A percentile compares a stretch with the other conserved stretches of the same genome.
Conservation (phyloP, 169 alveolate genomes). For the Condylostoma magnum region DNA sequence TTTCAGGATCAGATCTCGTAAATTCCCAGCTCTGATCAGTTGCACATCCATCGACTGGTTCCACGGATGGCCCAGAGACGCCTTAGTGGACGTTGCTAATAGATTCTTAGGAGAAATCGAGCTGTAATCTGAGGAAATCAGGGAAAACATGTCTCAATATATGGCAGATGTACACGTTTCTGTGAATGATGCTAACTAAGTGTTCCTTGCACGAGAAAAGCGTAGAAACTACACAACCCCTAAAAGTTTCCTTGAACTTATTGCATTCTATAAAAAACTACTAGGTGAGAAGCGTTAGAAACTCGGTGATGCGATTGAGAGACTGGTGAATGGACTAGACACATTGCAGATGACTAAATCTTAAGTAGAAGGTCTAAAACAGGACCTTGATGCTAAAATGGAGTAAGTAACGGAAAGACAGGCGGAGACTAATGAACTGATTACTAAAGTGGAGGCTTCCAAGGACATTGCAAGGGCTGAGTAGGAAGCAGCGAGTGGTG, state of each 20-base stretch:
- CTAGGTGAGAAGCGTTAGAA: slow-evolving; percentile 83
- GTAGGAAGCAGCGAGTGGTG: slow-evolving; percentile 85
- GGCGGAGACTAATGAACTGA: slow-evolving; percentile 84
- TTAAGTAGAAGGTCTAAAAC: slow-evolving; percentile 89
- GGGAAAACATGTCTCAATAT: slow-evolving; percentile 81
- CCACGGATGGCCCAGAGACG: slow-evolving; percentile 98
- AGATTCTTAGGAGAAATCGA: slow-evolving; percentile 85
- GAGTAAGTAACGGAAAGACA: slow-evolving; percentile 89
- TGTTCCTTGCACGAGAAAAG: slow-evolving; percentile 85
- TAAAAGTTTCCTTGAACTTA: slow-evolving; percentile 93
- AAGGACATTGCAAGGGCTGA: slow-evolving; percentile 92
- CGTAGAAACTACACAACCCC: slow-evolving; percentile 96
- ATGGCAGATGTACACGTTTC: slow-evolving; percentile 95
- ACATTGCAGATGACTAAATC: slow-evolving; percentile 85
- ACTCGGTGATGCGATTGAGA: slow-evolving; percentile 75
- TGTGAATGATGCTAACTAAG: slow-evolving; percentile 88
- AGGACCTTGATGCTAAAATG: slow-evolving; percentile 88
- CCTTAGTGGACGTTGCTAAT: slow-evolving; percentile 91
- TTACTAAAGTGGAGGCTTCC: slow-evolving; percentile 91
- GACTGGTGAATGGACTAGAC: slow-evolving; percentile 88
- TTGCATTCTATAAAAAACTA: slow-evolving; percentile 89
- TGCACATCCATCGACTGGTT: slow-evolving; percentile 94
- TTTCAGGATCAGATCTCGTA: slow-evolving; percentile 91
- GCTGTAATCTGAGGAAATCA: slow-evolving; percentile 78
- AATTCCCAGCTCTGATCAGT: slow-evolving; percentile 93